These are phyloP conservation scores for Elsinoe ampelina DNA, from an alignment of 2,329 filamentous ascomycete genomes.

Conservation along the genomic window DNA sequence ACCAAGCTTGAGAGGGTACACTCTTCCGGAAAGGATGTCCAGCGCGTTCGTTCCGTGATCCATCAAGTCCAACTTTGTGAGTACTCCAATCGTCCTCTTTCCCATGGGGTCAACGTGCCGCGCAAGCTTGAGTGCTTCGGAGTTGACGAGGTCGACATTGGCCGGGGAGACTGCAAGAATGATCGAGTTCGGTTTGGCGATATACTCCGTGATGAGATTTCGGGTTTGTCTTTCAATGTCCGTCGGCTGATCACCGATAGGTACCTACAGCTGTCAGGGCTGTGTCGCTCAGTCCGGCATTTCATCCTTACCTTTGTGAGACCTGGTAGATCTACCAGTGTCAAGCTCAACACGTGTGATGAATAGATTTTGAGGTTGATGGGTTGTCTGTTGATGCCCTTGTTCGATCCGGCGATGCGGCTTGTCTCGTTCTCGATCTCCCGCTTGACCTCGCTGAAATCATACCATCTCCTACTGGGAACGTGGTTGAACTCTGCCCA, in stretches of 20 bases:
- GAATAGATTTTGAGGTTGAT: slow-evolving; percentile 99
- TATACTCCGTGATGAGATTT: slow-evolving; percentile 94
- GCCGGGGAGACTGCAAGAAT: slow-evolving; percentile 92
- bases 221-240: slow-evolving; percentile 99
- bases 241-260: slow-evolving; percentile 91
- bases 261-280: slow-evolving; percentile 51
- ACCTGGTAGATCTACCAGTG: slow-evolving; percentile 88
- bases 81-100: slow-evolving; percentile 86
- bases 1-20: slow-evolving; percentile 92
- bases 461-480: slow-evolving; percentile 76
- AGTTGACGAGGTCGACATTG: slow-evolving; percentile 97
- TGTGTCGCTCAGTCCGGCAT: slow-evolving; percentile 11
- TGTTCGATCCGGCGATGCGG: slow-evolving; percentile 90
- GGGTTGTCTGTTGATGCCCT: slow-evolving; percentile 93
- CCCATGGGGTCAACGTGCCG: slow-evolving; percentile 94
- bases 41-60: slow-evolving; percentile 96
- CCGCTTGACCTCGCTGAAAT: slow-evolving; percentile 86
- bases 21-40: slow-evolving; percentile 92
- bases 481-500: slow-evolving; percentile 98
- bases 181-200: slow-evolving; percentile 97
- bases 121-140: slow-evolving; percentile 90
- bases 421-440: slow-evolving; percentile 97
- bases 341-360: slow-evolving; percentile 90
- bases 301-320: slow-evolving; percentile 66
- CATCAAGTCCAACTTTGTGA: slow-evolving; percentile 97